Percentiles rank a stretch among this genome's conserved stretches.
Conservation (phyloP, 2,329 filamentous ascomycete genomes). For the Lecanosticta acicola region DNA sequence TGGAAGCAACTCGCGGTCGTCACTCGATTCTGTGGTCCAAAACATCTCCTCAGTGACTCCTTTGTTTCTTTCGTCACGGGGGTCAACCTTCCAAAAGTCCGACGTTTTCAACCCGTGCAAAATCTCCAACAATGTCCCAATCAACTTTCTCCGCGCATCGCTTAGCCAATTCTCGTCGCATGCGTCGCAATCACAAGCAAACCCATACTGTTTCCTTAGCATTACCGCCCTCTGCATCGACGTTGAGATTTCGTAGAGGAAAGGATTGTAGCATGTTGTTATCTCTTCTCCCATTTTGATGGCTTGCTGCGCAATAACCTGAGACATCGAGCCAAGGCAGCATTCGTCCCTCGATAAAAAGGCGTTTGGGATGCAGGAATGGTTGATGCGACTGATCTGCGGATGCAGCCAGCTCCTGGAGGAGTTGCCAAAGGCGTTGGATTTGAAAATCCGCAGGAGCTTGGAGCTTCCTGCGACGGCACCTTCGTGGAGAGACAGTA, state of each 20-base stretch:
- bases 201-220: constrained; percentile 10
- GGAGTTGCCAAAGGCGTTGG: constrained; percentile 11
- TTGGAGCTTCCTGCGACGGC: not conserved
- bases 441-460: constrained; percentile 9
- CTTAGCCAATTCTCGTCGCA: not conserved
- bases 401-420: constrained; percentile 9
- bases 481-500: constrained; percentile 5
- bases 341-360: constrained; percentile 5
- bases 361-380: constrained; percentile 10
- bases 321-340: constrained; percentile 5
- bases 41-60: not conserved
- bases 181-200: constrained; percentile 6
- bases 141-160: constrained; percentile 1
- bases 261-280: constrained; percentile 9
- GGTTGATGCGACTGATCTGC: constrained; percentile 10
- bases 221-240: constrained; percentile 6
- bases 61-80: not conserved
- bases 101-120: not conserved
- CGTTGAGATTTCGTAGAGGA: constrained; percentile 10
- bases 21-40: not conserved
- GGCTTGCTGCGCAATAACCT: constrained; percentile 9
- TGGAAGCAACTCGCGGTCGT: not conserved
- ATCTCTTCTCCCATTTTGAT: constrained; percentile 12
- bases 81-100: not conserved
- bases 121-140: constrained; percentile 2